Base-by-base conservation (phyloP, 2,329 filamentous ascomycete genomes). In the Neofusicoccum sp. region DNA sequence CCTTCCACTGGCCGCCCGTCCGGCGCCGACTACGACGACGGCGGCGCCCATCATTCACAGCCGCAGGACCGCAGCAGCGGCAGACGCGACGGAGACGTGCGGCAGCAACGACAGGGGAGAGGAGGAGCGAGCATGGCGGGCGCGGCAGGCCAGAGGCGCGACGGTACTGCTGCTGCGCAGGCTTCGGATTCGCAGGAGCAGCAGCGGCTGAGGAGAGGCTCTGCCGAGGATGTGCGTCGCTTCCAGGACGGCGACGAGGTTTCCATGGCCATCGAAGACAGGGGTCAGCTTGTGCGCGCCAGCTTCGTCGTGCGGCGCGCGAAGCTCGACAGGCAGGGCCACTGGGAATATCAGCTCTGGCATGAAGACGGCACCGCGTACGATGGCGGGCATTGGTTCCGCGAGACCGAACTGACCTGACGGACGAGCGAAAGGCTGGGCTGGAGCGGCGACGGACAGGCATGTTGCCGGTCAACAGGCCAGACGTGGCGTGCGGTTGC, bases 301-400 rank as follows among this genome's bases (percentile, higher is more conserved):
- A 45, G 28, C 11, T 54, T 61, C 37, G 45, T 49, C 48, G 47
- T 61, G n/a, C 59, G 59, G 6, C n/a, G 45, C 14, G 59, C 28
- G 6, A 31, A 31, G 37, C 45, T 52, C 9, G 37, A 52, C 28
- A n/a, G 33, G 6, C 45, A 54, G 11, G 59, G 47, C 58, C 45
- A 14, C 2, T 61, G 59, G 59, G 47, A 61, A 39, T 61, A 61
- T 39, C 59, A 61, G 47, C 59, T 61, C 7, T 61, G 59, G 59
- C 59, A 54, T 43, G 59, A 61, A 22, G 34, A 61, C 29, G 59
- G 59, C 16, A 50, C 59, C 6, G n/a, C 45, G 36, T 52, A 52
- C 16, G 59, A 61, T n/a, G 36, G 47, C 5, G 59, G 59, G 9
- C 29, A 50, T 7, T 61, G 58, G 58, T 61, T 61, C 47, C 44